Base-by-base conservation (phyloP, 805 yeast species). In the Saccharomycopsis guyanensis region DNA sequence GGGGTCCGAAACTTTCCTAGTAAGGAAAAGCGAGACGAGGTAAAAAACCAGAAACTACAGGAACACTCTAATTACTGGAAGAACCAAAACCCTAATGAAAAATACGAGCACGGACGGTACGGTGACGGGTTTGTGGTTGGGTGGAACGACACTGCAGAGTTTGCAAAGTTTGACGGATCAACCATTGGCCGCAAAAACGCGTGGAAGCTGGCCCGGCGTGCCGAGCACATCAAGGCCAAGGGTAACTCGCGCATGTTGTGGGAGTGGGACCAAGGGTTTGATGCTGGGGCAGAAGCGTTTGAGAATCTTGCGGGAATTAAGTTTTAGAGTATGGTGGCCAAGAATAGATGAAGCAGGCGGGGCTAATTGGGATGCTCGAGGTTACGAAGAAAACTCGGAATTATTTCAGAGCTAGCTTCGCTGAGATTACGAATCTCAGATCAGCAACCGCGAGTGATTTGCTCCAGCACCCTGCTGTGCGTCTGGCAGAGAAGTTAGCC, bases 191-290 rank as follows among this genome's bases (percentile, higher is more conserved):
- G 96, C 52, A 56, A 71, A 22, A 70, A 71, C 40, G 81, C 88
- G 0, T 83, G 91, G 93, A 77, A 70, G 51, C 53, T 56, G 8
- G 73, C 82, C 16, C 72, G 97, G 51, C 63, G 73, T 27, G 58
- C 57, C 2, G 85, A 86, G 56, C 95, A 89, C 60, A 57, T 76
- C 19, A 54, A 62, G 8, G 58, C 63, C 5, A 72, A 75, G 52
- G 93, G 93, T 4, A 56, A 65, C 4, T 72, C 81, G 55, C 67
- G 67, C 12, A 74, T 70, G 57, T 46, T 78, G 44, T 91, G 96
- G 96, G 95, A 85, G 62, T 91, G 86, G 83, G 87, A 82, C 23
- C 94, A 83, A 55, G 97, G 96, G 0, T 88, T 76, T 57, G 76
- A 75, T 42, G 72, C 73, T 40, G 97, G 87, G 0, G 54, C 76